phyloP scores from a whole-genome alignment of 2,329 filamentous ascomycete species.

The Aspergillus ibericus region DNA sequence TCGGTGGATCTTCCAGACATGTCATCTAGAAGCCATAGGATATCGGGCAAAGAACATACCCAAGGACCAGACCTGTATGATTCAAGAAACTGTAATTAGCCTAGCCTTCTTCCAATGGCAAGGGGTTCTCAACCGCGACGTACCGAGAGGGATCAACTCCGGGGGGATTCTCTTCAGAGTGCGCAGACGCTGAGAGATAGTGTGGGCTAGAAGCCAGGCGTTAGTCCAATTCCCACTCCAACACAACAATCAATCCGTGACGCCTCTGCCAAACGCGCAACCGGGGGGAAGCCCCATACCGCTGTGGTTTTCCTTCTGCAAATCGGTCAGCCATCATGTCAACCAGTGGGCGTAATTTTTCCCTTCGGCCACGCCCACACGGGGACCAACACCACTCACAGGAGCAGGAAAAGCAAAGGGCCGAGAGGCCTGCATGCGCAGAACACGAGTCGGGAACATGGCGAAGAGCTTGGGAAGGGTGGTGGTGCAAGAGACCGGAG shows the following conservation, averaged over 20 bases:
- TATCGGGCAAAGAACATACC: conserved; percentile 55
- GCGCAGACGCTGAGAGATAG: conserved; percentile 91
- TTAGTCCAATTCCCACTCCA: conserved; percentile 22
- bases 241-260: background rate
- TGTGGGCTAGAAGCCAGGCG: conserved; percentile 68
- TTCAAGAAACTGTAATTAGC: conserved; percentile 27
- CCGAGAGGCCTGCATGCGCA: conserved; percentile 60
- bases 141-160: conserved; percentile 94
- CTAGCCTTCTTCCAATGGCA: conserved; percentile 5
- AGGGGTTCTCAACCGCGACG: conserved; percentile 34
- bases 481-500: conserved; percentile 12
- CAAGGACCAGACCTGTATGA: conserved; percentile 74
- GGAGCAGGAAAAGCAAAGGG: conserved; percentile 62
- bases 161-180: conserved; percentile 85
- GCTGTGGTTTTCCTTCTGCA: conserved; percentile 64
- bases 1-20: conserved; percentile 7
- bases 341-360: conserved; percentile 26
- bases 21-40: conserved; percentile 9
- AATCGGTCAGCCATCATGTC: conserved; percentile 41
- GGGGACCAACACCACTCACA: conserved; percentile 54
- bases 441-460: conserved; percentile 66
- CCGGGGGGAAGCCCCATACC: conserved; percentile 47
- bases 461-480: conserved; percentile 33
- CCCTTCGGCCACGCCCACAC: conserved; percentile 13
- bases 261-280: conserved; percentile 11